These are phyloP conservation scores for Rehmannia glutinosa DNA, from an alignment of 257 asterid species.

Conservation along the genomic window DNA sequence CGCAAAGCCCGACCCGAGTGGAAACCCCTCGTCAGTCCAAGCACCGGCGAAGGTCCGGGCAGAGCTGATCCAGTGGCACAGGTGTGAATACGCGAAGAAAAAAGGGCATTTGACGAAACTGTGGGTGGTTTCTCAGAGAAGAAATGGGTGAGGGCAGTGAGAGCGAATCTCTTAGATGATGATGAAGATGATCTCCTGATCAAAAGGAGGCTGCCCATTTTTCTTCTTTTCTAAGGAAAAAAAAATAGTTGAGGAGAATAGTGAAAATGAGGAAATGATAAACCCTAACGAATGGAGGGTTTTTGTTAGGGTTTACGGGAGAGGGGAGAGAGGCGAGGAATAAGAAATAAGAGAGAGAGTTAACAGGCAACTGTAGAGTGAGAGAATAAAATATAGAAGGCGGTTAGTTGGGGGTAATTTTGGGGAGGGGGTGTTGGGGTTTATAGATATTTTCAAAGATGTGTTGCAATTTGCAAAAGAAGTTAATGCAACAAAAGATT, in stretches of 20 bases:
- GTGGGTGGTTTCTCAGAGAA: conserved; percentile 22
- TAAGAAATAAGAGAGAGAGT: not conserved
- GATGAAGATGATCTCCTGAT: conserved; percentile 45
- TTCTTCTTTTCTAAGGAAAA: conserved; percentile 2
- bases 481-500: no score
- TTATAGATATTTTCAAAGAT: conserved; percentile 4
- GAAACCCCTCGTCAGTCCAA: conserved; percentile 33
- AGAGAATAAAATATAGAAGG: not conserved
- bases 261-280: not conserved
- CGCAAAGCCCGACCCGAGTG: conserved; percentile 40
- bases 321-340: conserved; percentile 8
- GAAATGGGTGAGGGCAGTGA: conserved; percentile 41
- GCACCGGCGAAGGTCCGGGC: conserved; percentile 1
- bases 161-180: conserved; percentile 33
- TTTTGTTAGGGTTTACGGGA: conserved; percentile 54
- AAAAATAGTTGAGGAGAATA: not conserved
- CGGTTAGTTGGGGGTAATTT: no score
- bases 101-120: conserved; percentile 14
- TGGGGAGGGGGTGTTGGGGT: not conserved
- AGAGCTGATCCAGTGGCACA: not conserved
- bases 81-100: conserved; percentile 16
- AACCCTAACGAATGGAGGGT: conserved; percentile 28
- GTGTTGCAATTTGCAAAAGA: not conserved
- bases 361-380: not conserved
- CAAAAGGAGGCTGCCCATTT: conserved; percentile 50